phyloP scores from a whole-genome alignment of 345 rosid genomes.

The Excoecaria cochinchinensis region DNA sequence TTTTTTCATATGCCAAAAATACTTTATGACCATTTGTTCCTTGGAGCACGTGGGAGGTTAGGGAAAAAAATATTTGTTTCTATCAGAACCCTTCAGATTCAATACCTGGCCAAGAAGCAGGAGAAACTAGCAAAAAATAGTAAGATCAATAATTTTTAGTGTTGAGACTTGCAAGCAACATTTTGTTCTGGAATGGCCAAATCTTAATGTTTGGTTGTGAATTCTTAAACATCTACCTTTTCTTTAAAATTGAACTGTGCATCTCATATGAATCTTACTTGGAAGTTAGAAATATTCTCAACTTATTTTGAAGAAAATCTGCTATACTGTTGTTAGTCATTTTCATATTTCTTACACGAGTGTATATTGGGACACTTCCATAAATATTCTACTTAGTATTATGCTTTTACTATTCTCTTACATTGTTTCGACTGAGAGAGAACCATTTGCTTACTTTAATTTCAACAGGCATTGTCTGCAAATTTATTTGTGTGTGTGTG shows the following conservation, averaged over 20 bases:
- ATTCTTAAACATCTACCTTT: background rate
- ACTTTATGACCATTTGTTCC: background rate
- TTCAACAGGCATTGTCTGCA: background rate
- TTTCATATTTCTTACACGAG: background rate
- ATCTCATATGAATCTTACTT: background rate
- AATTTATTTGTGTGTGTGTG: background rate
- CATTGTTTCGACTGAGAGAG: background rate
- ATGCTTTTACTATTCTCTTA: background rate
- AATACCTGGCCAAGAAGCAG: background rate
- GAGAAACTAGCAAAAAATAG: background rate
- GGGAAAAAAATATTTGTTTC: background rate
- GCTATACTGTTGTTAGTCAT: background rate
- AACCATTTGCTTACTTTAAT: background rate
- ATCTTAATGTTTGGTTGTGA: background rate
- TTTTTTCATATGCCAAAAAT: background rate
- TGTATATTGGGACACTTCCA: background rate
- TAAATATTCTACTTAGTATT: background rate
- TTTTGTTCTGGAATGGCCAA: background rate
- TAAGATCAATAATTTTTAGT: background rate
- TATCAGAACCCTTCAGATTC: background rate
- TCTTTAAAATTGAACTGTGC: background rate
- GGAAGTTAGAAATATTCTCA: background rate
- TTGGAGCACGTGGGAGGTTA: background rate
- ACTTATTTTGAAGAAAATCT: background rate
- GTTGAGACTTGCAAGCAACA: background rate